Evolutionary conservation across 2,329 filamentous ascomycete genomes (phyloP).

Genomic region (Teratosphaeria epicoccoides): DNA sequence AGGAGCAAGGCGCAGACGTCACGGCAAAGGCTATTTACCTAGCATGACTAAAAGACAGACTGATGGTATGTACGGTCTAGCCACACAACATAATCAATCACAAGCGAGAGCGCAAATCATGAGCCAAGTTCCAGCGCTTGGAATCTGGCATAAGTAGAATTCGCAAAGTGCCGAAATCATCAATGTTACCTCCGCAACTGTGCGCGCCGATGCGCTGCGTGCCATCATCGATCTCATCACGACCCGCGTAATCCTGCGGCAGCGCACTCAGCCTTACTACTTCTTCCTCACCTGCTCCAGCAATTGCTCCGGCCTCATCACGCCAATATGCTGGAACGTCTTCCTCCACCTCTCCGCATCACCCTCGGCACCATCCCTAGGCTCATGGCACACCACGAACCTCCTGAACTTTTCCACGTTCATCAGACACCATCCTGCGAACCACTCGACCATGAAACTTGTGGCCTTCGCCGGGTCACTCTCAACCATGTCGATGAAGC

Average conservation of each 20-base stretch:
- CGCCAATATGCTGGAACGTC: constrained; percentile 19
- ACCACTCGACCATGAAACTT: constrained; percentile 24
- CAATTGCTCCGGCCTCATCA: constrained; percentile 2
- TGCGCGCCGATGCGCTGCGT: no score
- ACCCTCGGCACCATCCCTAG: constrained; percentile 1
- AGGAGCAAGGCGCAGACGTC: background rate
- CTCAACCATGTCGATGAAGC: constrained; percentile 16
- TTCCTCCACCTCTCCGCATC: constrained; percentile 18
- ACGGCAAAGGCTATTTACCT: background rate
- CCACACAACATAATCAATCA: no score
- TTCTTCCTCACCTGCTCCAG: background rate
- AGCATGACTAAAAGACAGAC: no score
- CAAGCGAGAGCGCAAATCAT: no score
- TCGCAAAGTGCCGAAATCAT: no score
- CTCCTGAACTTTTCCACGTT: constrained; percentile 17
- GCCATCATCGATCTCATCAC: no score
- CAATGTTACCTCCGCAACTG: no score
- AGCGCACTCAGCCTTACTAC: no score
- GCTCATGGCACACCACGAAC: constrained; percentile 22
- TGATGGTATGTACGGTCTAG: no score
- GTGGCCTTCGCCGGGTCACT: constrained; percentile 16
- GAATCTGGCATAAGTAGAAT: no score
- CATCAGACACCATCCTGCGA: constrained; percentile 19
- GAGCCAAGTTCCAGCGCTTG: no score
- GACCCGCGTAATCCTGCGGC: no score